Conservation (phyloP, 192 early-diverging fungal genomes). For the Podila clonocystis region DNA sequence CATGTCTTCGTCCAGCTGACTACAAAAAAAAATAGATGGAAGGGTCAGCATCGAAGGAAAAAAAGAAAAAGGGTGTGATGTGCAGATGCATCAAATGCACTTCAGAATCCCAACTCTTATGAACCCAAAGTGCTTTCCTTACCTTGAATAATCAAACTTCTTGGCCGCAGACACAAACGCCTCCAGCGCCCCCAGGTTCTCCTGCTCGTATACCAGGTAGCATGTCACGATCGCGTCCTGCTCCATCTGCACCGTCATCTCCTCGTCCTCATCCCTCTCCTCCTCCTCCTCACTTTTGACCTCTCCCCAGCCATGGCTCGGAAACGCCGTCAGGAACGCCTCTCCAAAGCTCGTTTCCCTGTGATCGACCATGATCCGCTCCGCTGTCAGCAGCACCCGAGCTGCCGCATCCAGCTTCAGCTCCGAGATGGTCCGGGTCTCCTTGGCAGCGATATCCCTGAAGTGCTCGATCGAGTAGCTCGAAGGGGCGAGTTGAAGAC, state of each 20-base stretch:
- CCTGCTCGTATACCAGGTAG: conserved; percentile 15
- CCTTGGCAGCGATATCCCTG: conserved; percentile 2
- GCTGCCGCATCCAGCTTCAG: conserved; percentile 13
- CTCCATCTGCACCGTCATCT: conserved; percentile 40
- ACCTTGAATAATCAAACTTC: conserved; percentile 31
- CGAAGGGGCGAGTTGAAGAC: not conserved
- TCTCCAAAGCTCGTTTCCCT: conserved; percentile 21
- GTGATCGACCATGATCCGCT: conserved; percentile 24
- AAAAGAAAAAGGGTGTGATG: conserved; percentile 1
- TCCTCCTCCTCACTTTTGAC: not conserved
- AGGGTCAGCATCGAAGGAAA: not conserved
- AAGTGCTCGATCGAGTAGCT: not conserved
- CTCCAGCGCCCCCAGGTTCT: not conserved
- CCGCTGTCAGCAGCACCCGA: conserved; percentile 16
- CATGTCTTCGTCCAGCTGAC: conserved; percentile 42
- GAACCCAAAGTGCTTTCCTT: not conserved
- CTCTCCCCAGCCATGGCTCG: conserved; percentile 27
- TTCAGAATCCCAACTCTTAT: not conserved
- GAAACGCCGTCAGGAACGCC: conserved; percentile 22
- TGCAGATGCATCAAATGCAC: not conserved
- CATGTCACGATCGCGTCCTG: conserved; percentile 34
- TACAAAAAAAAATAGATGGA: not conserved
- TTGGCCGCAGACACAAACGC: conserved; percentile 21
- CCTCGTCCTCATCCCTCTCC: conserved; percentile 20
- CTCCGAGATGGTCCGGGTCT: conserved; percentile 24